A percentile compares a stretch with the other conserved stretches of the same genome.
These are phyloP conservation scores for Pseudocercospora pini-densiflorae DNA, from an alignment of 2,329 filamentous ascomycete species.

Conservation along the genomic window DNA sequence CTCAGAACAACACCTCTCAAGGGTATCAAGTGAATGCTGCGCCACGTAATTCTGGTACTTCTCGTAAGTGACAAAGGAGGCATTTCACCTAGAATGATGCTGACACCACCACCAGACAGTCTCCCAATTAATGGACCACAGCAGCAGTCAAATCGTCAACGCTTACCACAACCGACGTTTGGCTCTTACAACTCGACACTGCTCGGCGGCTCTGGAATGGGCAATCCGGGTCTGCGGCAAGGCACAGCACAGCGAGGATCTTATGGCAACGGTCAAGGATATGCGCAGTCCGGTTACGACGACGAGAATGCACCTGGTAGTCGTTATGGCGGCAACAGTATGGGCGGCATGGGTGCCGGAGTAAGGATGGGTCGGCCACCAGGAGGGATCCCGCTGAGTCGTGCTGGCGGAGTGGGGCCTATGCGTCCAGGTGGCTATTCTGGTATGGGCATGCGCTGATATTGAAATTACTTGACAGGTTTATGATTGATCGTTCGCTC, in stretches of 20 bases:
- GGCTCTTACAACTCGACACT: conserved; percentile 19
- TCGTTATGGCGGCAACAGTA: background rate
- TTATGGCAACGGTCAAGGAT: conserved; percentile 1
- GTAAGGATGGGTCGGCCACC: conserved; percentile 16
- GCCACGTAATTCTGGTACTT: conserved; percentile 5
- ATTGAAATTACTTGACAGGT: no score
- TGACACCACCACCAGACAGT: conserved; percentile 11
- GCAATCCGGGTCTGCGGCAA: background rate
- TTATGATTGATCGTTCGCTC: no score
- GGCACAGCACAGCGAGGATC: conserved; percentile 10
- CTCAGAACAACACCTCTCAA: conserved; percentile 5
- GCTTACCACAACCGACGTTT: conserved; percentile 17
- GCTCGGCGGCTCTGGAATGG: conserved; percentile 1
- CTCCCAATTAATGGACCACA: background rate
- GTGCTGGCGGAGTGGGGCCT: conserved; percentile 5
- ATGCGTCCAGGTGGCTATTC: conserved; percentile 6
- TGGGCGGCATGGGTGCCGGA: conserved; percentile 11
- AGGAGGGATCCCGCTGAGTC: background rate
- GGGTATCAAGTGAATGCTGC: conserved; percentile 8
- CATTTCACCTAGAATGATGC: background rate
- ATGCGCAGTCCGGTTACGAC: background rate
- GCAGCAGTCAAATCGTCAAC: conserved; percentile 10
- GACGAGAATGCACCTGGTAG: background rate
- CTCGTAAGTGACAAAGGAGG: conserved; percentile 12
- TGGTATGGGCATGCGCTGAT: conserved; percentile 15